Evolutionary conservation across 140 eudicot species (phyloP).

Genomic region (Cichorium intybus): DNA sequence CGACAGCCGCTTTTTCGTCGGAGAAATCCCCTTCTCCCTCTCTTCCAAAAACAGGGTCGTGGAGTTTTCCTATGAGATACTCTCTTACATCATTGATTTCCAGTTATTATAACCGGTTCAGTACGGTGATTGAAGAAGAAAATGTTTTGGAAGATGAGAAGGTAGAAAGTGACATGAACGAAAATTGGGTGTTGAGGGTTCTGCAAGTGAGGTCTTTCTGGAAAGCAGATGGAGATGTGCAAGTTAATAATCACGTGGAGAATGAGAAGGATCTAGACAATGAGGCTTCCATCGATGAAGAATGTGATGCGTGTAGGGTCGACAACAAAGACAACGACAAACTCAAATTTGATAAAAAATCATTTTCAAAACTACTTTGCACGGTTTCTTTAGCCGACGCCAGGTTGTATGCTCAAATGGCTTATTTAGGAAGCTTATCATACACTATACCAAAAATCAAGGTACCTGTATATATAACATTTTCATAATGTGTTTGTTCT

Average conservation of each 20-base stretch:
- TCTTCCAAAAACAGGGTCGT: not conserved
- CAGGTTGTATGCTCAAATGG: conserved; percentile 80
- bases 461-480: conserved; percentile 29
- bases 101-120: not conserved
- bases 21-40: not conserved
- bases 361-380: conserved; percentile 66
- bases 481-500: no score
- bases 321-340: conserved; percentile 36
- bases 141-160: not conserved
- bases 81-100: conserved; percentile 5
- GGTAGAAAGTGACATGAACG: conserved; percentile 1
- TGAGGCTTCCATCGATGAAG: conserved; percentile 12
- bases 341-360: conserved; percentile 50
- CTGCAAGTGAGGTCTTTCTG: conserved; percentile 21
- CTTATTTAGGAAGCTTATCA: conserved; percentile 83
- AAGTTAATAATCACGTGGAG: not conserved
- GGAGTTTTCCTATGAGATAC: not conserved
- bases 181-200: conserved; percentile 30
- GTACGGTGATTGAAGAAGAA: conserved; percentile 1
- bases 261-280: not conserved
- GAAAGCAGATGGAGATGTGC: conserved; percentile 16
- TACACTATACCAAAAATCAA: conserved; percentile 78
- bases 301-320: conserved; percentile 44
- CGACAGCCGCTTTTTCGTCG: not conserved
- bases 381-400: conserved; percentile 76